phyloP scores from a whole-genome alignment of 805 yeast species.

The Starmerella lactis-condensi region DNA sequence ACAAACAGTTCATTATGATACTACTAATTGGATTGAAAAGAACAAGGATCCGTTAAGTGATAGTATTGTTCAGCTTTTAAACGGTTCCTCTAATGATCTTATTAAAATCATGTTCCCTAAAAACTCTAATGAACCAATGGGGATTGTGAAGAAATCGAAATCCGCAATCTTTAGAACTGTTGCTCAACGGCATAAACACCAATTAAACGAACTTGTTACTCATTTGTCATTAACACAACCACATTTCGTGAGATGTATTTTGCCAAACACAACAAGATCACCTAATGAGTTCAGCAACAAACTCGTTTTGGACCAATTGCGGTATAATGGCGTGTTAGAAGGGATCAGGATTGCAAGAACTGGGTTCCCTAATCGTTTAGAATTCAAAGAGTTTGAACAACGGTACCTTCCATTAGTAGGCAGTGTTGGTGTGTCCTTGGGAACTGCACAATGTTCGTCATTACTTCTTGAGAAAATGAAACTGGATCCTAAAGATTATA shows the following conservation, averaged over 20 bases:
- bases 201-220: slow-evolving; percentile 48
- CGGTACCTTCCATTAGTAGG: slow-evolving; percentile 57
- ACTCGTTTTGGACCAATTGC: slow-evolving; percentile 67
- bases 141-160: slow-evolving; percentile 11
- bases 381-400: slow-evolving; percentile 57
- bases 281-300: slow-evolving; percentile 54
- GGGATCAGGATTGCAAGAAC: slow-evolving; percentile 94
- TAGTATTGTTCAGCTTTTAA: slow-evolving; percentile 41
- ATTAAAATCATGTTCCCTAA: slow-evolving; percentile 36
- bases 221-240: slow-evolving; percentile 73
- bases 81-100: slow-evolving; percentile 38
- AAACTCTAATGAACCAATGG: background rate
- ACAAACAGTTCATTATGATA: slow-evolving; percentile 83
- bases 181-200: slow-evolving; percentile 77
- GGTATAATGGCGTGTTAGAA: slow-evolving; percentile 95
- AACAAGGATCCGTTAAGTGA: slow-evolving; percentile 87
- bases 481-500: slow-evolving; percentile 41
- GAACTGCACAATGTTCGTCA: slow-evolving; percentile 51
- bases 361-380: slow-evolving; percentile 86
- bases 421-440: slow-evolving; percentile 23
- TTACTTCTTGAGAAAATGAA: slow-evolving; percentile 43
- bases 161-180: slow-evolving; percentile 46
- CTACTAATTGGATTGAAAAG: slow-evolving; percentile 84
- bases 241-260: slow-evolving; percentile 87
- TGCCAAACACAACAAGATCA: slow-evolving; percentile 65